Conservation (phyloP, 208 protist genomes). For the Lotmaria passim region DNA sequence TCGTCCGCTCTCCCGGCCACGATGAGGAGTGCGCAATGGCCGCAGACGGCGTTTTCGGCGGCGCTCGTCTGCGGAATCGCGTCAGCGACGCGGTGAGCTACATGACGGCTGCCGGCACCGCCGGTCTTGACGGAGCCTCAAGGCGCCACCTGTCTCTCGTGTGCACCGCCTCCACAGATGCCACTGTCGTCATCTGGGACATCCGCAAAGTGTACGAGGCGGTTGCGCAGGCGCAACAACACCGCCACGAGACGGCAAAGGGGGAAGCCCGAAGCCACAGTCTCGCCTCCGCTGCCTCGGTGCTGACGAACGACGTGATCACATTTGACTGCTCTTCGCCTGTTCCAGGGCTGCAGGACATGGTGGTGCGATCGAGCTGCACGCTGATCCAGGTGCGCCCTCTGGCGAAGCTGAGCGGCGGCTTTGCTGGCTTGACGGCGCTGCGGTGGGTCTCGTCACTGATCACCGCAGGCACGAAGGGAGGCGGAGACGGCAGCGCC, state of each 20-base stretch:
- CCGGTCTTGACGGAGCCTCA: background rate
- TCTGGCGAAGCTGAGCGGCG: slow-evolving; percentile 83
- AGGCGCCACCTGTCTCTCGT: slow-evolving; percentile 83
- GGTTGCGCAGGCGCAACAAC: slow-evolving; percentile 34
- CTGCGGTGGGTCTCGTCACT: slow-evolving; percentile 82
- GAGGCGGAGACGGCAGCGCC: too few relatives aligned
- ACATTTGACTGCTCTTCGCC: slow-evolving; percentile 53
- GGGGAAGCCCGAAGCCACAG: background rate
- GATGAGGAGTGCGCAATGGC: slow-evolving; percentile 41
- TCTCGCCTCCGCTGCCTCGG: slow-evolving; percentile 7
- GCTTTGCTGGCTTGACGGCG: slow-evolving; percentile 69
- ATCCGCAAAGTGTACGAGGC: slow-evolving; percentile 77
- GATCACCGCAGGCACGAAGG: slow-evolving; percentile 48
- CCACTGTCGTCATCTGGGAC: slow-evolving; percentile 86
- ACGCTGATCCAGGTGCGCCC: slow-evolving; percentile 77
- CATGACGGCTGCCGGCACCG: slow-evolving; percentile 29
- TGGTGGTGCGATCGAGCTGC: slow-evolving; percentile 72
- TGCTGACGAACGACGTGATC: slow-evolving; percentile 60
- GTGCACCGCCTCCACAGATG: slow-evolving; percentile 85
- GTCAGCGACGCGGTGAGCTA: slow-evolving; percentile 65
- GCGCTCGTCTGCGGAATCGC: slow-evolving; percentile 27
- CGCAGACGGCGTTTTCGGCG: background rate
- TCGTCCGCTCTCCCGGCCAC: slow-evolving; percentile 79
- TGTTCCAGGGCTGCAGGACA: slow-evolving; percentile 31
- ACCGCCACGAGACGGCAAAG: slow-evolving; percentile 3